Conservation (phyloP, 768 basidiomycete genomes). For the Trametes cinnabarina region DNA sequence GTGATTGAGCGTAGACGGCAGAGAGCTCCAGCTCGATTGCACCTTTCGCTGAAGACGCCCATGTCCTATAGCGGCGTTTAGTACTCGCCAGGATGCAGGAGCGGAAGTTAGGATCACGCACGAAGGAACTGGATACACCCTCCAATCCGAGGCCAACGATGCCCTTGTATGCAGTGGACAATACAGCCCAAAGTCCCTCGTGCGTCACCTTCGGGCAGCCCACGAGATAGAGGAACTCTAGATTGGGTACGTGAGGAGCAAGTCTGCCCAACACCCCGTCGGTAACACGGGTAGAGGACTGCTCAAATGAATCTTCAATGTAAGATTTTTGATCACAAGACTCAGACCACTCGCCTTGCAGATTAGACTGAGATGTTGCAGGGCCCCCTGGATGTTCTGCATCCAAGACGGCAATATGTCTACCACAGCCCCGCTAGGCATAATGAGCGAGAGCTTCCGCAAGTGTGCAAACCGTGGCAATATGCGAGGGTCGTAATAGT, state of each 20-base stretch:
- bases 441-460: slow-evolving; percentile 62
- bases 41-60: slow-evolving; percentile 41
- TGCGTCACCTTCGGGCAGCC: slow-evolving; percentile 74
- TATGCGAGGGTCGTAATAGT: slow-evolving; percentile 51
- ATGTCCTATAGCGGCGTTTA: slow-evolving; percentile 47
- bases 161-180: slow-evolving; percentile 44
- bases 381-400: slow-evolving; percentile 38
- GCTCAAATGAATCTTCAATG: neutral
- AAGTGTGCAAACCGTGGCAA: slow-evolving; percentile 53
- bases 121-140: slow-evolving; percentile 58
- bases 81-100: neutral
- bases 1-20: slow-evolving; percentile 54
- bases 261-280: slow-evolving; percentile 53
- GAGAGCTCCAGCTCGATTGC: slow-evolving; percentile 37
- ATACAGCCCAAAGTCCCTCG: slow-evolving; percentile 50
- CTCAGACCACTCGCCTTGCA: slow-evolving; percentile 53
- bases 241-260: slow-evolving; percentile 44
- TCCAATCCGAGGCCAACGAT: slow-evolving; percentile 60
- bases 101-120: slow-evolving; percentile 31
- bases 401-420: slow-evolving; percentile 53
- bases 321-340: no score
- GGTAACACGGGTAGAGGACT: slow-evolving; percentile 60
- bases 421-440: slow-evolving; percentile 63
- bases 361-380: slow-evolving; percentile 61
- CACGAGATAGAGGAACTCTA: slow-evolving; percentile 58